A percentile compares a stretch with the other conserved stretches of the same genome.
Evolutionary conservation across 23 red algal genomes (phyloP).

Genomic region (Gracilaria domingensis): DNA sequence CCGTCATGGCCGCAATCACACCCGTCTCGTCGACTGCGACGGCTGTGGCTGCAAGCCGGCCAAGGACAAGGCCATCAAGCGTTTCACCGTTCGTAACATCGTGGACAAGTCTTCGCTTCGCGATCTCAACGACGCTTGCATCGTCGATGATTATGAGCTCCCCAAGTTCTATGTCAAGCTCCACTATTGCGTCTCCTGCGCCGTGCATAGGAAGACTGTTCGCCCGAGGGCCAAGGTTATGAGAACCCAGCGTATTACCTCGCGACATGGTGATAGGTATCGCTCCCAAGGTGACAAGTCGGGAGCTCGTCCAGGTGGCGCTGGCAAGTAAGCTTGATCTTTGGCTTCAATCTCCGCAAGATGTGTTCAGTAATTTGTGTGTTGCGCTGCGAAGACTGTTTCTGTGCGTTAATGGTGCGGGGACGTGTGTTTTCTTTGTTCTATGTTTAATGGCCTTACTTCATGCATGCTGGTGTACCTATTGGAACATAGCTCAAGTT

Average conservation of each 20-base stretch:
- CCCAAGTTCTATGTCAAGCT: constrained; percentile 98
- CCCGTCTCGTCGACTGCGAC: constrained; percentile 83
- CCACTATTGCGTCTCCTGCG: constrained; percentile 97
- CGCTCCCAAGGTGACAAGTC: constrained; percentile 54
- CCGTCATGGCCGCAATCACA: constrained; percentile 92
- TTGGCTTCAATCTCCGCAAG: background rate
- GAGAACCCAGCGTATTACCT: constrained; percentile 57
- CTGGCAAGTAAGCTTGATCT: background rate
- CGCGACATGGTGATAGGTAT: constrained; percentile 80
- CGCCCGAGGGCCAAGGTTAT: constrained; percentile 78
- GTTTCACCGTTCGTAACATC: constrained; percentile 94
- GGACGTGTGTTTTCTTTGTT: background rate
- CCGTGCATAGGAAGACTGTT: constrained; percentile 97
- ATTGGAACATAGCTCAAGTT: background rate
- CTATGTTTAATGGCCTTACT: background rate
- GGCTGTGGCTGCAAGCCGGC: constrained; percentile 88
- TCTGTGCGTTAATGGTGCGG: background rate
- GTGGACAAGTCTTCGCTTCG: constrained; percentile 91
- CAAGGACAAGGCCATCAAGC: constrained; percentile 99
- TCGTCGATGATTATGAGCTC: constrained; percentile 92
- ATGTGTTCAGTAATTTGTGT: background rate
- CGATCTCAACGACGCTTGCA: constrained; percentile 88
- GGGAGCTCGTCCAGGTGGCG: background rate
- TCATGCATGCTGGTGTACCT: background rate
- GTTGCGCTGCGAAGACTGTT: background rate